phyloP scores from a whole-genome alignment of 1,284 basidiomycete genomes.

The Moesziomyces globuligerus region DNA sequence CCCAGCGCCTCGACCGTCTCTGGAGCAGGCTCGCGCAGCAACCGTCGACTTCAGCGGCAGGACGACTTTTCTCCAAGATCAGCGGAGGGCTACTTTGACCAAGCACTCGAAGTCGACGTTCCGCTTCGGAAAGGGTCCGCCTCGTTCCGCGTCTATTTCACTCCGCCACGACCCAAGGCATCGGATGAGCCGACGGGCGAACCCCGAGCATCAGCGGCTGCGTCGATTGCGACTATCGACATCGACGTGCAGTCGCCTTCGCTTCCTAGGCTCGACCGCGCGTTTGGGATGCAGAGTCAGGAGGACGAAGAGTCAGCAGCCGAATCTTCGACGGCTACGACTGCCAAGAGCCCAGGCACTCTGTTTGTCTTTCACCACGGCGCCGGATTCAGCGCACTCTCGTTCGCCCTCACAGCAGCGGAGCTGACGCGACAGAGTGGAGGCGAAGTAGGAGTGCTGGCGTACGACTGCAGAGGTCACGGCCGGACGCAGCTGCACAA shows the following conservation, averaged over 20 bases:
- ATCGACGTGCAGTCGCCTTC: slow-evolving; percentile 13
- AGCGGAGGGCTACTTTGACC: slow-evolving; percentile 59
- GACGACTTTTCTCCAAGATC: slow-evolving; percentile 47
- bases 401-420: slow-evolving; percentile 87
- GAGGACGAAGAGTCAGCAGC: slow-evolving; percentile 67
- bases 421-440: slow-evolving; percentile 75
- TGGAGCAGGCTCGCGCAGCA: not conserved
- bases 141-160: slow-evolving; percentile 68
- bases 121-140: slow-evolving; percentile 19
- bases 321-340: not conserved
- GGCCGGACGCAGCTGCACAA: slow-evolving; percentile 69
- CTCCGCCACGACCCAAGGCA: slow-evolving; percentile 45
- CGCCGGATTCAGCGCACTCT: slow-evolving; percentile 87
- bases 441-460: slow-evolving; percentile 83
- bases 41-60: slow-evolving; percentile 2
- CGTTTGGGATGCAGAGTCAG: slow-evolving; percentile 61
- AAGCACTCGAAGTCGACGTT: slow-evolving; percentile 63
- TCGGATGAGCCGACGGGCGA: not conserved
- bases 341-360: slow-evolving; percentile 69
- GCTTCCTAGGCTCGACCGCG: slow-evolving; percentile 44
- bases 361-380: slow-evolving; percentile 94
- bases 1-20: not conserved
- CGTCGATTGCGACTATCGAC: slow-evolving; percentile 12
- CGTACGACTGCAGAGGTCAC: slow-evolving; percentile 87
- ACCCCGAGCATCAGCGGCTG: not conserved